Base-by-base conservation (phyloP, 2,329 filamentous ascomycete species). In the Dothistroma septosporum region DNA sequence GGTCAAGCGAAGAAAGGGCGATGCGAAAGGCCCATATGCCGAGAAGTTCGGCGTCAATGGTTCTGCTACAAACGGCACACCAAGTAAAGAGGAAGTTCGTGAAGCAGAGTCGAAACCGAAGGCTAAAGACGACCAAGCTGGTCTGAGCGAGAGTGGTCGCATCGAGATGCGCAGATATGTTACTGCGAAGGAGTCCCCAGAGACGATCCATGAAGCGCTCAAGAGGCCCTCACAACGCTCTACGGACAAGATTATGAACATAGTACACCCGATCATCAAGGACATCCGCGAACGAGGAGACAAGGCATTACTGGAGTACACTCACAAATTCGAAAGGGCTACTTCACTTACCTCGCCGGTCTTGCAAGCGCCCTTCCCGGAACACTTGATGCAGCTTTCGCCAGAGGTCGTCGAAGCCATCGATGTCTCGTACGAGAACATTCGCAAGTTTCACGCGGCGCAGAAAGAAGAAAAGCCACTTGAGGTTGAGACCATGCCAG, bases 301-400 rank as follows among this genome's bases (percentile, higher is more conserved):
- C 76, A 88, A 88, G 70, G 92, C 91, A 2, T 82, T 99, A 24
- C 83, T 99, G 49, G 88, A 90, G 55, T 97, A 96, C 76, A 97
- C 94, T 0, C 92, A 97, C 83, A 96, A 95, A 76, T 99, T 99
- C 69, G 94, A 99, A 74, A 96, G 93, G 79, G 94, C 93, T 0
- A 96, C 91, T 0, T 93, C 90, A 2, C 81, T 99, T 61, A 94
- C 86, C 14, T 93, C 92, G 0, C 91, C 93, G 0, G 92, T 99
- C 14, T 81, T 99, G 64, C 89, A 87, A 71, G 93, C 94, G 0
- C 94, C 94, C 0, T 99, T 96, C 80, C 87, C 91, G 0, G 78
- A 87, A 66, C 85, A 87, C 61, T 80, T 97, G 49, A 97, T 99
- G 94, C 82, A 91, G 64, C 82, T 99, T 16, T 79, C 89, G 0